Percentiles rank a stretch among this genome's conserved stretches.
Conservation (phyloP, 1,139 yeast species). For the Candida tropicalis region DNA sequence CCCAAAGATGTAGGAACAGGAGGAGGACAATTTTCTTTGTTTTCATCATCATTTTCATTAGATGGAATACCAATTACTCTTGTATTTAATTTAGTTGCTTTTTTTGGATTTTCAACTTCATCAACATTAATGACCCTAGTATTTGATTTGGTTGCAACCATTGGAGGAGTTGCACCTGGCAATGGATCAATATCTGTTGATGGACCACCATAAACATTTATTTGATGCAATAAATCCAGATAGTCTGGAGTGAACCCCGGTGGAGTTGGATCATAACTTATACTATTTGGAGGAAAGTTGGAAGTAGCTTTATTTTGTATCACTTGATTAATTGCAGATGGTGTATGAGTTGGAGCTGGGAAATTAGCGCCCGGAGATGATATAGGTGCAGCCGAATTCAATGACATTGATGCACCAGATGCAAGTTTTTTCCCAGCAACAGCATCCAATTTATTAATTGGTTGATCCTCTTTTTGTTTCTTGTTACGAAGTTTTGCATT, state of each 20-base stretch:
- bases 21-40: constrained; percentile 45
- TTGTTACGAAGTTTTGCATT: constrained; percentile 26
- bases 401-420: constrained; percentile 1
- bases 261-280: constrained; percentile 10
- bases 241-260: constrained; percentile 33
- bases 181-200: constrained; percentile 57
- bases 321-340: constrained; percentile 47
- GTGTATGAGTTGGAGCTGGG: constrained; percentile 48
- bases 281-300: constrained; percentile 8
- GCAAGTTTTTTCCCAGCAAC: constrained; percentile 8
- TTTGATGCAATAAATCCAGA: constrained; percentile 51
- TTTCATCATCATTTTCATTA: constrained; percentile 23
- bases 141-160: constrained; percentile 51
- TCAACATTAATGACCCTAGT: constrained; percentile 45
- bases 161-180: constrained; percentile 49
- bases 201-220: constrained; percentile 54
- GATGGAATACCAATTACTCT: constrained; percentile 39
- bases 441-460: constrained; percentile 4
- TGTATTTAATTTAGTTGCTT: constrained; percentile 51
- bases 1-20: constrained; percentile 10
- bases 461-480: constrained; percentile 24
- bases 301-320: constrained; percentile 28
- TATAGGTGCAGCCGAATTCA: constrained; percentile 2
- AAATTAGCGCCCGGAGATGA: constrained; percentile 27
- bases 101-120: constrained; percentile 32